A percentile compares a stretch with the other conserved stretches of the same genome.
phyloP scores from a whole-genome alignment of 2,329 filamentous ascomycete genomes.

The Cladosporium sp. region DNA sequence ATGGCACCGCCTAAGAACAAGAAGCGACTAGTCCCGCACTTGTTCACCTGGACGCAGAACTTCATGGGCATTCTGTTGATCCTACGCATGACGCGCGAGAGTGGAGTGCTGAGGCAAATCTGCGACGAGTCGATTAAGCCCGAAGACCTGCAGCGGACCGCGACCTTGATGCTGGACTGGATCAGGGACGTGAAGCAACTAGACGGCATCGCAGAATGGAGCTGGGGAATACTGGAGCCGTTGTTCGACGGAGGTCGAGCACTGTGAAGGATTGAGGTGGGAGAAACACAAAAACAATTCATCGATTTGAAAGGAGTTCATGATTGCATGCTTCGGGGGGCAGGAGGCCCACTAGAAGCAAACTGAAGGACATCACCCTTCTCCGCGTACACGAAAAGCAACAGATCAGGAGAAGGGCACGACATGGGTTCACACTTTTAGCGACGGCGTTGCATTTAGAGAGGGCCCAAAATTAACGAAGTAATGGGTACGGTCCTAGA shows the following conservation, averaged over 20 bases:
- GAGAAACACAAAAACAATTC: not conserved
- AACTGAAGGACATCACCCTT: not conserved
- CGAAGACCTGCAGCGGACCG: slow-evolving; percentile 53
- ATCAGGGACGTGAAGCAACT: slow-evolving; percentile 57
- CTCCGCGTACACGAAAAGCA: slow-evolving; percentile 13
- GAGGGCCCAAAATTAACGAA: not conserved
- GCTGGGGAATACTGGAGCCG: slow-evolving; percentile 53
- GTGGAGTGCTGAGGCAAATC: slow-evolving; percentile 53
- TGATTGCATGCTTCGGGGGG: not conserved
- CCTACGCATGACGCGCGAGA: slow-evolving; percentile 55
- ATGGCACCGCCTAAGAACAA: slow-evolving; percentile 58
- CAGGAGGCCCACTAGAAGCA: not conserved
- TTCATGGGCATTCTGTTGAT: slow-evolving; percentile 60
- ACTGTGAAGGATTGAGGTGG: not conserved
- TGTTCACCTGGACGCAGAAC: slow-evolving; percentile 65
- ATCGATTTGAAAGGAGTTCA: not conserved
- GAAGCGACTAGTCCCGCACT: slow-evolving; percentile 59
- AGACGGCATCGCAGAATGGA: slow-evolving; percentile 58
- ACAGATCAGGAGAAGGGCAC: not conserved
- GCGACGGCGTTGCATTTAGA: slow-evolving; percentile 3
- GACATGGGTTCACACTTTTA: not conserved
- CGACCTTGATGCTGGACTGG: slow-evolving; percentile 59
- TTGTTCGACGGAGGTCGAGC: slow-evolving; percentile 37
- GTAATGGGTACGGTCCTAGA: not conserved
- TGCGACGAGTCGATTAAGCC: slow-evolving; percentile 50